Conservation (phyloP, 2,329 filamentous ascomycete species). For the Alternaria gaisen region DNA sequence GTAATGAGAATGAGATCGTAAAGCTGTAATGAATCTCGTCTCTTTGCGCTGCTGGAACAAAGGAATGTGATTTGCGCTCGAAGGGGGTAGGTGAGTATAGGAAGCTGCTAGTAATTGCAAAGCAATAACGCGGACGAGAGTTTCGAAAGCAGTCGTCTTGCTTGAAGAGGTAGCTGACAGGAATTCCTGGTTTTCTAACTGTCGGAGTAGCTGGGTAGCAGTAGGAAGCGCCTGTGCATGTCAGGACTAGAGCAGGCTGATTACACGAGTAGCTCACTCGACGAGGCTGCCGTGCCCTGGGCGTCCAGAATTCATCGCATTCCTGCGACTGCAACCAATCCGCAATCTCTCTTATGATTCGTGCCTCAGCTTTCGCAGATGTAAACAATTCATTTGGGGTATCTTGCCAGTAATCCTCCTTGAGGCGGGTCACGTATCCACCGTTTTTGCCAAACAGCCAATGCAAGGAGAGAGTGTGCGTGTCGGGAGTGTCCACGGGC, state of each 20-base stretch:
- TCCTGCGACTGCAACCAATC: slow-evolving; percentile 29
- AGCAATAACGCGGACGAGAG: slow-evolving; percentile 29
- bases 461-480: slow-evolving; percentile 12
- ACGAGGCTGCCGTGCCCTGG: slow-evolving; percentile 8
- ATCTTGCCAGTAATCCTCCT: slow-evolving; percentile 3
- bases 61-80: slow-evolving; percentile 20
- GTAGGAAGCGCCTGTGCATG: slow-evolving; percentile 11
- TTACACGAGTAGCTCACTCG: slow-evolving; percentile 8
- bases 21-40: slow-evolving; percentile 20
- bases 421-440: slow-evolving; percentile 7
- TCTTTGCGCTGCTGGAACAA: slow-evolving; percentile 19
- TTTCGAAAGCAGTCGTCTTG: slow-evolving; percentile 17
- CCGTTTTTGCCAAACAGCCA: slow-evolving; percentile 14
- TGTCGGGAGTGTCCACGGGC: slow-evolving; percentile 1
- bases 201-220: slow-evolving; percentile 10
- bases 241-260: slow-evolving; percentile 5
- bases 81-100: slow-evolving; percentile 27
- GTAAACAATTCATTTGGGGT: background rate
- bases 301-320: slow-evolving; percentile 25
- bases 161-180: background rate
- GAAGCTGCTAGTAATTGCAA: slow-evolving; percentile 38
- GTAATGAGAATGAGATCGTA: slow-evolving; percentile 29
- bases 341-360: slow-evolving; percentile 27
- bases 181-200: slow-evolving; percentile 3
- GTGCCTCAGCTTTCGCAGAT: slow-evolving; percentile 17